Evolutionary conservation across 176 grass and related monocot genomes (phyloP), one percentile per base, ranked within the genome.

Genomic region (Triticum timopheevii): DNA sequence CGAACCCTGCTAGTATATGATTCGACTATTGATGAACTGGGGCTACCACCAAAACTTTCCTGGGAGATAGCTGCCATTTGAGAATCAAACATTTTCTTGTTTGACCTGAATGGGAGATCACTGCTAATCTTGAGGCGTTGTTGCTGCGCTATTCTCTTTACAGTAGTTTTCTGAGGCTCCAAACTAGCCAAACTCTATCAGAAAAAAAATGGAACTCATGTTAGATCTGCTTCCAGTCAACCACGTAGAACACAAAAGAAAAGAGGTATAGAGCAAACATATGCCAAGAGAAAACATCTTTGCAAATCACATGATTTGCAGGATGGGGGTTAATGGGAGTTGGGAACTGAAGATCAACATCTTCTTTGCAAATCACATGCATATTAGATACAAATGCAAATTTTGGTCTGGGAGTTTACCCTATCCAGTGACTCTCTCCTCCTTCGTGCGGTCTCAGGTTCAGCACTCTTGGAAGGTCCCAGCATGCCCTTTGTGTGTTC

Each of bases 91-190:
- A 86, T 84, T 92, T 94, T 88, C 89, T 92, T 98, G 87, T 91
- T 93, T 71, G 86, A 88, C 61, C 87, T 88, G 81, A 98, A 95
- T 36, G 92, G 93, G 19, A 88, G 92, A 76, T 91, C 86, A 79
- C 86, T 87, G 84, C 58, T 90, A 47, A 95, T 86, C 79, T 79
- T 95, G 65, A 91, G 83, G 83, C 70, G 79, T 62, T 92, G 92
- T 81, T 95, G 93, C 40, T 90, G 88, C 31, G 81, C 52, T 69
- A 87, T 82, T 92, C 96, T 94, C 90, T 95, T 98, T 83, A 98
- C 93, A 77, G 93, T 94, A 50, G 93, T 94, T 90, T 94, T 98
- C 87, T 93, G 90, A 81, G 92, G 92, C 63, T 94, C 90, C 75
- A 95, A 88, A 87, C 86, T 87, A 84, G 76, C 77, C 89, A 91